Evolutionary conservation across 129 eudicot species (phyloP).

Genomic region (Heracleum sosnowskyi): DNA sequence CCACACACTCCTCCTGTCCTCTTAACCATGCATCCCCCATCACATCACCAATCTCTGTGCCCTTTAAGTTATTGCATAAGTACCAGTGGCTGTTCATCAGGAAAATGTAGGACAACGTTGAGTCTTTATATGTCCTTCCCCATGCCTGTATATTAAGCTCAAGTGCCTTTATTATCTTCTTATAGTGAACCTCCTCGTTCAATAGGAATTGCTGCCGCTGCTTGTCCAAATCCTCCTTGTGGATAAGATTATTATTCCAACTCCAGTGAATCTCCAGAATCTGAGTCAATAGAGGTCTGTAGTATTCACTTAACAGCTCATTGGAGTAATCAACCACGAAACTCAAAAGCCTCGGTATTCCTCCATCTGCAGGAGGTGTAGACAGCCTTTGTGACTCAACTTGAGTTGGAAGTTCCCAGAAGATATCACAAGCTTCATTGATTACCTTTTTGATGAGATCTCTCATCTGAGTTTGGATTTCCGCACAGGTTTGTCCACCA

Average conservation of each 20-base stretch:
- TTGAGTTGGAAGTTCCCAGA: conserved; percentile 54
- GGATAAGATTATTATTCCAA: conserved; percentile 32
- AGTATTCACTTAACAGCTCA: conserved; percentile 57
- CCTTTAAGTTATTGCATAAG: conserved; percentile 39
- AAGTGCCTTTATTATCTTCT: conserved; percentile 39
- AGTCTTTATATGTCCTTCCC: conserved; percentile 54
- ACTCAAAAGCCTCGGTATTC: conserved; percentile 53
- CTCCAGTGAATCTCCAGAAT: conserved; percentile 58
- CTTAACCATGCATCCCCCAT: conserved; percentile 66
- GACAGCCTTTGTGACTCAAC: conserved; percentile 56
- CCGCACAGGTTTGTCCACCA: conserved; percentile 46
- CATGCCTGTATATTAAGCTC: conserved; percentile 69
- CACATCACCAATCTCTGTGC: conserved; percentile 61
- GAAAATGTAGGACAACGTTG: conserved; percentile 49
- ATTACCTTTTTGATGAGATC: conserved; percentile 60
- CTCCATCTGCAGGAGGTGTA: conserved; percentile 59
- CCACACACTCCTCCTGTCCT: conserved; percentile 30
- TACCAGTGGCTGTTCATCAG: conserved; percentile 69
- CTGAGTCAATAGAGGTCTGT: conserved; percentile 41
- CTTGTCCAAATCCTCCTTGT: conserved; percentile 15
- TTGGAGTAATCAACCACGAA: conserved; percentile 59
- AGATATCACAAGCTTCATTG: conserved; percentile 52
- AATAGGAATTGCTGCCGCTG: conserved; percentile 16
- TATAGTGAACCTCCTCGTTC: conserved; percentile 29
- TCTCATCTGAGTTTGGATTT: conserved; percentile 57